Conservation (phyloP, 306 rosid species). For the Rubus parviflorus region DNA sequence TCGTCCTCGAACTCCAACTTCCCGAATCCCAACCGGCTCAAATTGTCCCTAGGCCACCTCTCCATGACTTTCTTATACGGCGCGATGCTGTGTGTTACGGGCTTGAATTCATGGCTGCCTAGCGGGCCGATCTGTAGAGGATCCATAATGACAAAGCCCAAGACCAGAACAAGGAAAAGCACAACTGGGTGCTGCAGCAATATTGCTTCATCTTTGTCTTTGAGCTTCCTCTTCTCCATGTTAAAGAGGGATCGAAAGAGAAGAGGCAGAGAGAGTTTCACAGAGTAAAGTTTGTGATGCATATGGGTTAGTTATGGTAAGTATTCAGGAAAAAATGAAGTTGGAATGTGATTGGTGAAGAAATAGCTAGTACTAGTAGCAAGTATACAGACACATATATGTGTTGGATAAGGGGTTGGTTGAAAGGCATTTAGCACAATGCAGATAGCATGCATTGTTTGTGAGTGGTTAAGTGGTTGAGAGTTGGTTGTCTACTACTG, state of each 20-base stretch:
- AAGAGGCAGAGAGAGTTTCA: not conserved
- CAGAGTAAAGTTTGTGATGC: slow-evolving; percentile 1
- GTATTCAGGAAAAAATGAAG: not conserved
- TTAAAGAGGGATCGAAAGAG: slow-evolving; percentile 4
- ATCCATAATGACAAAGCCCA: slow-evolving; percentile 75
- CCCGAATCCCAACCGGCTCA: slow-evolving; percentile 61
- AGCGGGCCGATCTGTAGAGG: slow-evolving; percentile 83
- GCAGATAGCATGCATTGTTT: slow-evolving; percentile 6
- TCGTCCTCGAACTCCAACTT: slow-evolving; percentile 61
- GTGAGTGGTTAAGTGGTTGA: slow-evolving; percentile 1
- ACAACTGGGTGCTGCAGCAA: slow-evolving; percentile 71
- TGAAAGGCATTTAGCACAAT: not conserved
- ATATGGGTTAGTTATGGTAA: not conserved
- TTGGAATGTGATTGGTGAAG: slow-evolving; percentile 1
- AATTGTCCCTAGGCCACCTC: slow-evolving; percentile 80
- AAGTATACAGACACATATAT: not conserved
- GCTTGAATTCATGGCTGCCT: slow-evolving; percentile 59
- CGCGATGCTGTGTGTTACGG: slow-evolving; percentile 77
- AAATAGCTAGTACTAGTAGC: not conserved
- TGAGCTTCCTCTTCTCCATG: slow-evolving; percentile 69
- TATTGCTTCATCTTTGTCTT: slow-evolving; percentile 48
- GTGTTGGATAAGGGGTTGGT: not conserved
- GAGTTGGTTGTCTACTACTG: slow-evolving; percentile 3
- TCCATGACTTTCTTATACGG: slow-evolving; percentile 79
- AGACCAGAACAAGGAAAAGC: slow-evolving; percentile 44